Evolutionary conservation across 345 rosid species (phyloP).

Genomic region (Camelina hispida): DNA sequence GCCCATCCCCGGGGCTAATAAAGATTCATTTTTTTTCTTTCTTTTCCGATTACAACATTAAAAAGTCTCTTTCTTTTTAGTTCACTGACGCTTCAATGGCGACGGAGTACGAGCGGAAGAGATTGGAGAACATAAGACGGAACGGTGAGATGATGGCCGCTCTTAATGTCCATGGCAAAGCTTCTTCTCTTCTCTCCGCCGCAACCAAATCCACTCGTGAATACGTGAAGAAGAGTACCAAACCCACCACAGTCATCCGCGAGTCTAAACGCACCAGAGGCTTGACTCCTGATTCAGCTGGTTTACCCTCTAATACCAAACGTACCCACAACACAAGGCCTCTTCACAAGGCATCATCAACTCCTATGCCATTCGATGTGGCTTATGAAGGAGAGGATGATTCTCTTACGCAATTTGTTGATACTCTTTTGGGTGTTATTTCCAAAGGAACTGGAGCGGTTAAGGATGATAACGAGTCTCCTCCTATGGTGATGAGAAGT

Average conservation of each 20-base stretch:
- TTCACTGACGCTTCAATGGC: slow-evolving; percentile 51
- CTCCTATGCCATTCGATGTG: slow-evolving; percentile 57
- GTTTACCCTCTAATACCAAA: slow-evolving; percentile 38
- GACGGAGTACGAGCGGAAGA: slow-evolving; percentile 78
- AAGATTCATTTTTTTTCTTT: too few relatives aligned
- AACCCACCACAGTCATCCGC: slow-evolving; percentile 55
- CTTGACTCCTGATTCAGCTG: slow-evolving; percentile 61
- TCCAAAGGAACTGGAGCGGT: slow-evolving; percentile 18
- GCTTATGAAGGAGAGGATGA: slow-evolving; percentile 51
- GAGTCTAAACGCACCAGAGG: slow-evolving; percentile 63
- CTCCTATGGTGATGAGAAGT: neutral
- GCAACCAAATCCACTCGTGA: slow-evolving; percentile 54
- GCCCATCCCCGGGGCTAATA: too few relatives aligned
- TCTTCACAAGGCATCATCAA: too few relatives aligned
- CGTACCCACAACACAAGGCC: neutral
- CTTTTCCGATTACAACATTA: neutral
- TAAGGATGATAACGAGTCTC: slow-evolving; percentile 27
- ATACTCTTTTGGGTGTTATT: slow-evolving; percentile 38
- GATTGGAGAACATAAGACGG: slow-evolving; percentile 78
- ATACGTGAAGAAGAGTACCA: slow-evolving; percentile 47
- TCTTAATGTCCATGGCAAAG: slow-evolving; percentile 64
- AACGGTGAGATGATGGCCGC: slow-evolving; percentile 79
- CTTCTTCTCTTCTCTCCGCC: slow-evolving; percentile 58
- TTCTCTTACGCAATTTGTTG: slow-evolving; percentile 46
- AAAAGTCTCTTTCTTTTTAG: neutral